Evolutionary conservation across 1,284 basidiomycete genomes (phyloP).

Genomic region (Rhodotorula sp.): DNA sequence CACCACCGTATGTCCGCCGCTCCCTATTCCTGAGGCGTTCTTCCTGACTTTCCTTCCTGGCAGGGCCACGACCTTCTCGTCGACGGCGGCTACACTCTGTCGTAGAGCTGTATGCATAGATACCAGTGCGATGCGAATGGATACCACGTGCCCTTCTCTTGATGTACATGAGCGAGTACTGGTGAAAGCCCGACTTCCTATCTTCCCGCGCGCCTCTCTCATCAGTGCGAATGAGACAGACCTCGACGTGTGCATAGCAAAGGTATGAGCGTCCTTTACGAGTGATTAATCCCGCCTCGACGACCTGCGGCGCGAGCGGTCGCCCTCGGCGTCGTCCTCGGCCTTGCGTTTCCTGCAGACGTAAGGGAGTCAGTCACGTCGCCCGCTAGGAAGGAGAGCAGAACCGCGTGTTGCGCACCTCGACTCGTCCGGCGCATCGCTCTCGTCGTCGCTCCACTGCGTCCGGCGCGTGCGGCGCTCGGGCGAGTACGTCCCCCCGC

Average conservation of each 20-base stretch:
- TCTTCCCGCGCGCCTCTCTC: no score
- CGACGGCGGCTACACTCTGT: constrained; percentile 1
- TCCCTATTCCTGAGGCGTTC: background rate
- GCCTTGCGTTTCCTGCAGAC: constrained; percentile 32
- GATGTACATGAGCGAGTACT: no score
- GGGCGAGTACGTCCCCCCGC: constrained; percentile 10
- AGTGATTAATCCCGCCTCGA: constrained; percentile 14
- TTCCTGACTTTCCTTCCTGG: background rate
- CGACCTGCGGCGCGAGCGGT: constrained; percentile 19
- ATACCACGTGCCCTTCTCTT: no score
- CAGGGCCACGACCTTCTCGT: background rate
- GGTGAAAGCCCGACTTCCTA: no score
- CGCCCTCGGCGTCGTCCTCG: constrained; percentile 22
- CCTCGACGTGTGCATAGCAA: no score
- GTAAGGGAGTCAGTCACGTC: background rate
- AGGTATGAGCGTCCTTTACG: no score
- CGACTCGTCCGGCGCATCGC: constrained; percentile 7
- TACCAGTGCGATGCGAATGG: no score
- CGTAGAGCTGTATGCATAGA: background rate
- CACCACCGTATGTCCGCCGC: background rate
- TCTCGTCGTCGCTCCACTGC: constrained; percentile 36
- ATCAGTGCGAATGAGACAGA: no score
- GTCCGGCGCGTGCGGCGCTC: constrained; percentile 9
- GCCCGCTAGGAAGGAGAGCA: background rate
- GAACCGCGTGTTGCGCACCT: constrained; percentile 15